Conservation (phyloP, 179 eudicot genomes). For the Vitellaria paradoxa region DNA sequence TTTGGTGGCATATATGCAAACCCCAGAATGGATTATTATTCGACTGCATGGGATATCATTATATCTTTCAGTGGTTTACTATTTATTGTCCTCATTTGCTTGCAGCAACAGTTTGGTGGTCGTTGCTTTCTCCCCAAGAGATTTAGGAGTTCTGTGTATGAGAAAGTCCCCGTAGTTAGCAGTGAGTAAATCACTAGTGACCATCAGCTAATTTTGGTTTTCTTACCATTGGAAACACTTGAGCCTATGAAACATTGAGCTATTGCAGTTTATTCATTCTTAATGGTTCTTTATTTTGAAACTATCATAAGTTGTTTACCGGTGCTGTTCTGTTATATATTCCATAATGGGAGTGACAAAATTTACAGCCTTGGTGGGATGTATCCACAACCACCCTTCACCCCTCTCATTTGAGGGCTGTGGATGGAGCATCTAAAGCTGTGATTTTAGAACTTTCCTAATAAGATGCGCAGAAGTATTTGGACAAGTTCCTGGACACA, state of each 20-base stretch:
- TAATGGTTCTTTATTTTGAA: constrained; percentile 4
- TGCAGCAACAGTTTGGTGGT: constrained; percentile 93
- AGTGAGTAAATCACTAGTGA: neutral
- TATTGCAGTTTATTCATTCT: neutral
- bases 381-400: no score
- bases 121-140: constrained; percentile 66
- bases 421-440: neutral
- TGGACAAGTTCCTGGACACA: no score
- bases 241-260: neutral
- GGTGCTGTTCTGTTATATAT: neutral
- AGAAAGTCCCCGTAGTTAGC: constrained; percentile 56
- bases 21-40: constrained; percentile 73
- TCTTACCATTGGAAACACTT: neutral
- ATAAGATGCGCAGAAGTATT: no score
- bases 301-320: neutral
- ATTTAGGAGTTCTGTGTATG: constrained; percentile 47
- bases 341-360: neutral
- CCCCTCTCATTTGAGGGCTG: neutral
- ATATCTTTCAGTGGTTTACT: constrained; percentile 51
- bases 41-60: constrained; percentile 82
- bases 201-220: neutral
- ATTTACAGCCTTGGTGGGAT: neutral
- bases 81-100: constrained; percentile 45
- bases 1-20: constrained; percentile 66
- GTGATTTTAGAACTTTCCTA: neutral